A percentile compares a stretch with the other conserved stretches of the same genome.
Evolutionary conservation across 169 alveolate species (phyloP).

Genomic region (Cryptosporidium meleagridis): DNA sequence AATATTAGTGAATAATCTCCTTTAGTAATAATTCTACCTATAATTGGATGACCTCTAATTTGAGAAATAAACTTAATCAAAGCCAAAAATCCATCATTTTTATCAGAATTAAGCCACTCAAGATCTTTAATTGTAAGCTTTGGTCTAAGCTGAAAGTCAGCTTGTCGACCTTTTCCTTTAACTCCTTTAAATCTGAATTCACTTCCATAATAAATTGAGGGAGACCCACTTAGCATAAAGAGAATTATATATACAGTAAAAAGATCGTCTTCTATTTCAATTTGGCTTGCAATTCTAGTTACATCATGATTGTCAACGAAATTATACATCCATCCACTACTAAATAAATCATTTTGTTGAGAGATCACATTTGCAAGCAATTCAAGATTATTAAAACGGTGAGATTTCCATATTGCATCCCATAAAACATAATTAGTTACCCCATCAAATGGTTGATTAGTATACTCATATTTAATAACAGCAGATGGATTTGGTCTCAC

Average conservation of each 20-base stretch:
- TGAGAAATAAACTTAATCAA: constrained; percentile 22
- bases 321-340: constrained; percentile 60
- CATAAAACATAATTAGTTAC: constrained; percentile 56
- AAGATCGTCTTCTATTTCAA: constrained; percentile 19
- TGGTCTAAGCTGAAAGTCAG: constrained; percentile 65
- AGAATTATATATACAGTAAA: constrained; percentile 33
- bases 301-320: constrained; percentile 70
- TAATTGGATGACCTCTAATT: constrained; percentile 19
- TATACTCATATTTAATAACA: background rate
- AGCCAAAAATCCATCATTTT: constrained; percentile 24
- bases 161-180: constrained; percentile 44
- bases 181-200: constrained; percentile 61
- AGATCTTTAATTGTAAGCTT: constrained; percentile 31
- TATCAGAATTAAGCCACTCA: background rate
- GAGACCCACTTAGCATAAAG: constrained; percentile 45
- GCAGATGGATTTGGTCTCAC: constrained; percentile 16
- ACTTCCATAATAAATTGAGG: constrained; percentile 69
- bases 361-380: background rate
- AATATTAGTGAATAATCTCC: constrained; percentile 11
- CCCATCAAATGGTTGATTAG: constrained; percentile 59
- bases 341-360: constrained; percentile 9
- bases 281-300: constrained; percentile 62
- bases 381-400: constrained; percentile 12
- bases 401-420: constrained; percentile 63
- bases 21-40: constrained; percentile 5